Evolutionary conservation across 306 rosid species (phyloP), one percentile per base, ranked within the genome.

Genomic region (Vigna unguiculata): DNA sequence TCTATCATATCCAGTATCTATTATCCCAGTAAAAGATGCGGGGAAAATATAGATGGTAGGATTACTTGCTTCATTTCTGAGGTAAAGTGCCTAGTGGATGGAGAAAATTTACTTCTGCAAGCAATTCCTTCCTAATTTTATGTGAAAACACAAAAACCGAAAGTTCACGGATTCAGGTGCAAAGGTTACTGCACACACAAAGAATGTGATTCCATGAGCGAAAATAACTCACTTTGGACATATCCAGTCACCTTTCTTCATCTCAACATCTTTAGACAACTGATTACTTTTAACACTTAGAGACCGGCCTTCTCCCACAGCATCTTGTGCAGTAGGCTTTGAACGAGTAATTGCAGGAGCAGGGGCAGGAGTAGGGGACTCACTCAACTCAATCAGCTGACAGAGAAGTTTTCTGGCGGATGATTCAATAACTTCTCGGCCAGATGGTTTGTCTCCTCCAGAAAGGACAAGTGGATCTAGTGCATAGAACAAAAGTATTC

Each of bases 181-280:
- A 60, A 16, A 58, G 64, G 65, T 11, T 71, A 54, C 57, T 16
- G 52, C 40, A 75, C 65, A 76, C 54, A 38, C 11, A 20, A 61
- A 17, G 66, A 76, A 71, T 68, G 58, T 40, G 43, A 48, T 54
- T 47, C 28, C 24, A 80, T 45, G 45, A 68, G 60, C 25, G 48
- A 17, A 47, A 64, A 62, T 24, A 64, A 88, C 97, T 89, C 80
- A 95, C 99, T 88, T 92, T 45, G 87, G 78, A 86, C 99, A 95
- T 77, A 79, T 84, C 99, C 99, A 95, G 83, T 90, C 97, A 68
- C 96, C 92, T 74, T 76, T 82, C 93, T 77, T 90, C 92, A 88
- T 87, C 84, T 88, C 93, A 70, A 78, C 86, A 76, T 81, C 76
- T 51, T 78, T 78, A 17, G 87, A 72, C 48, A 15, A 57, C 25